phyloP scores from a whole-genome alignment of 139 green algal species.

The Astrephomene gubernaculifera region DNA sequence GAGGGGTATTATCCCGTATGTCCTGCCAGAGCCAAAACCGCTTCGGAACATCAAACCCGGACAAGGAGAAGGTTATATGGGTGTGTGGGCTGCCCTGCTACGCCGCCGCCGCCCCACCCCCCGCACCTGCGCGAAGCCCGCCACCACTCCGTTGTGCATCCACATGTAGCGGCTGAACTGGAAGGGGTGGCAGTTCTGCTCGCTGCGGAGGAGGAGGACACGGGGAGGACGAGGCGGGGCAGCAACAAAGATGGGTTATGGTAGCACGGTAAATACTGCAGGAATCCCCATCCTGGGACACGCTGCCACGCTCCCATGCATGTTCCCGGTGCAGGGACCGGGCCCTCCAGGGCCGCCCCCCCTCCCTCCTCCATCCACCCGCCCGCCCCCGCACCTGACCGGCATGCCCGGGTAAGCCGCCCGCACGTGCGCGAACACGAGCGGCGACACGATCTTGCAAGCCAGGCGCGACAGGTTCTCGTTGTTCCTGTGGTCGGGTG shows the following conservation, averaged over 20 bases:
- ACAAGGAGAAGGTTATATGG: too few relatives aligned
- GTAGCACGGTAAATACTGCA: background rate
- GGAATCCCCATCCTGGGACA: background rate
- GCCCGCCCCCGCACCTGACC: constrained; percentile 63
- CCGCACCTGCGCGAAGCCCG: constrained; percentile 73
- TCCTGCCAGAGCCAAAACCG: too few relatives aligned
- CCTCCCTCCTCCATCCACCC: too few relatives aligned
- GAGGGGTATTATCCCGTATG: too few relatives aligned
- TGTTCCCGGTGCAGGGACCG: background rate
- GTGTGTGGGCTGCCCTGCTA: too few relatives aligned
- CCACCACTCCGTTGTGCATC: constrained; percentile 98
- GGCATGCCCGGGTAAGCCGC: constrained; percentile 96
- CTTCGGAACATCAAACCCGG: too few relatives aligned
- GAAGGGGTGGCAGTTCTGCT: constrained; percentile 88
- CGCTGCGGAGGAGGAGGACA: constrained; percentile 13
- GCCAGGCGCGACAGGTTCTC: constrained; percentile 93
- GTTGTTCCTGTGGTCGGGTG: constrained; percentile 87
- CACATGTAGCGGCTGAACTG: constrained; percentile 91
- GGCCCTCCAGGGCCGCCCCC: background rate
- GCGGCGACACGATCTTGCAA: constrained; percentile 86
- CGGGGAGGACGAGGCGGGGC: background rate
- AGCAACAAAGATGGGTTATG: background rate
- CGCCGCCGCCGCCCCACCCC: too few relatives aligned
- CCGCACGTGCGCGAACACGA: constrained; percentile 96
- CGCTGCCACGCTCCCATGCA: too few relatives aligned